Conservation (phyloP, 2,329 filamentous ascomycete genomes). For the Rachicladosporium sp. region DNA sequence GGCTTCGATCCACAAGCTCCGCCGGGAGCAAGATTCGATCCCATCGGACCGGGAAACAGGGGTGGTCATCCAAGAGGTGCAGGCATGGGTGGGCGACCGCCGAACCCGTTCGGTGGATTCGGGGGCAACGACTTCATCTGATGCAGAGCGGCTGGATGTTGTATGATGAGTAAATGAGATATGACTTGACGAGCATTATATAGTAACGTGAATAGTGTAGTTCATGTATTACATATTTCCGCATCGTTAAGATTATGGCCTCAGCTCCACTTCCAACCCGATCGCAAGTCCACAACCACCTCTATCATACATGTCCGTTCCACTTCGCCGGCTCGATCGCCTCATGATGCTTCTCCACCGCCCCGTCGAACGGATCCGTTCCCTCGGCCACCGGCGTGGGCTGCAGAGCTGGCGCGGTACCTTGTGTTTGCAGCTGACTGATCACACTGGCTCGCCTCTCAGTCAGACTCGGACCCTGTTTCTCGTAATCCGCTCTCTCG, state of each 20-base stretch:
- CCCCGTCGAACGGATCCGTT: too few relatives aligned
- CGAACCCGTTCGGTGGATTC: conserved; percentile 49
- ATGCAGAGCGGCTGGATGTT: conserved; percentile 5
- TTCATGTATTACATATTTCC: too few relatives aligned
- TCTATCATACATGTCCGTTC: too few relatives aligned
- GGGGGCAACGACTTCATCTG: conserved; percentile 47
- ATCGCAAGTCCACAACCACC: too few relatives aligned
- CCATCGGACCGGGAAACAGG: conserved; percentile 55
- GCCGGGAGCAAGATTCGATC: conserved; percentile 85
- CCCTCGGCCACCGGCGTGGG: neutral
- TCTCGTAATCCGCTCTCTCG: conserved; percentile 23
- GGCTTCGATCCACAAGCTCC: conserved; percentile 62
- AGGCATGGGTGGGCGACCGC: conserved; percentile 35
- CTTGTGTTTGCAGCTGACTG: conserved; percentile 1
- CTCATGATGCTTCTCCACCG: too few relatives aligned
- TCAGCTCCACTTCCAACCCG: too few relatives aligned
- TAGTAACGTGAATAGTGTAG: too few relatives aligned
- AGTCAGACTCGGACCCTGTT: conserved; percentile 11
- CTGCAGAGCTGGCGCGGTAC: conserved; percentile 1
- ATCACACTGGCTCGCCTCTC: conserved; percentile 11
- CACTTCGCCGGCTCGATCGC: too few relatives aligned
- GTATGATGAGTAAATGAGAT: too few relatives aligned
- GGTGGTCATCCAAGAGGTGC: conserved; percentile 34
- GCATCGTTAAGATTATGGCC: too few relatives aligned
- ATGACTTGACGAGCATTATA: too few relatives aligned